Evolutionary conservation across 2,329 filamentous ascomycete species (phyloP).

Genomic region (Nothophaeocryptopus gaeumannii): DNA sequence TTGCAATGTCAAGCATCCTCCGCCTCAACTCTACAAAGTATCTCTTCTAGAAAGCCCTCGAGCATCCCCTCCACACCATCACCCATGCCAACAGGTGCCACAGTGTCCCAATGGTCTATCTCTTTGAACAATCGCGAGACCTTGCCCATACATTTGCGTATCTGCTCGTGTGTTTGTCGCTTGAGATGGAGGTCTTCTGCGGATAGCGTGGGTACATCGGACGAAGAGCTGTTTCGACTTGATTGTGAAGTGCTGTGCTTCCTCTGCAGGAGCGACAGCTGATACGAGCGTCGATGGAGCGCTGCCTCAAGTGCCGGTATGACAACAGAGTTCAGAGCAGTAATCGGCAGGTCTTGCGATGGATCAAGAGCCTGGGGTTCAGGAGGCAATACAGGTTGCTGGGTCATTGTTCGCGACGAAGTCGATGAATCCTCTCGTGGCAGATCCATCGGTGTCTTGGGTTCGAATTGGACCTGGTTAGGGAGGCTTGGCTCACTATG

Average conservation of each 20-base stretch:
- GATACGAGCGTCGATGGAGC: constrained; percentile 69
- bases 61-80: constrained; percentile 83
- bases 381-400: constrained; percentile 17
- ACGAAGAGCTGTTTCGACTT: constrained; percentile 10
- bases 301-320: constrained; percentile 90
- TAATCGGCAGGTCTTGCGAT: constrained; percentile 57
- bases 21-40: constrained; percentile 86
- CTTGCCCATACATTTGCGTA: constrained; percentile 78
- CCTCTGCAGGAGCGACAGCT: constrained; percentile 56
- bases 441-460: constrained; percentile 1
- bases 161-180: constrained; percentile 74
- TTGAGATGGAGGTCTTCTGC: constrained; percentile 40
- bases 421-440: constrained; percentile 3
- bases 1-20: constrained; percentile 58
- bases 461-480: neutral
- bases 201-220: neutral
- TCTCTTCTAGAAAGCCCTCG: constrained; percentile 89
- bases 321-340: constrained; percentile 85
- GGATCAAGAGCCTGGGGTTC: neutral
- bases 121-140: constrained; percentile 80
- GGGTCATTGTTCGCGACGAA: neutral
- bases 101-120: constrained; percentile 83
- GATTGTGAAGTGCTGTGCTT: constrained; percentile 25
- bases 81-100: constrained; percentile 88
- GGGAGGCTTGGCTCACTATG: constrained; percentile 1